phyloP scores from a whole-genome alignment of 2,329 filamentous ascomycete species.

The Trichophyton verrucosum region DNA sequence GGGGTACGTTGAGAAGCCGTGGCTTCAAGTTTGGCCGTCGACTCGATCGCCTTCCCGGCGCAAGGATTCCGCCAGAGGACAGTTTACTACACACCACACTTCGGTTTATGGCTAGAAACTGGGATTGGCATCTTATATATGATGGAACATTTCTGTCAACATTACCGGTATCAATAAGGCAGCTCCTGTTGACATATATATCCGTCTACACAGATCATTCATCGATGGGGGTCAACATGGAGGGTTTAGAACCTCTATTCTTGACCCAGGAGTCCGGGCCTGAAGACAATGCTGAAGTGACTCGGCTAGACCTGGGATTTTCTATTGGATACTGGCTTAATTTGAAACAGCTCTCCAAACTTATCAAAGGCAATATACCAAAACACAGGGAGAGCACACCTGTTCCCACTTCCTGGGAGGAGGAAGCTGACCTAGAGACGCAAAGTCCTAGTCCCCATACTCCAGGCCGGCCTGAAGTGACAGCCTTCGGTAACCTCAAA shows the following conservation, averaged over 20 bases:
- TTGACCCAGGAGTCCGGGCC: constrained; percentile 14
- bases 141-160: constrained; percentile 43
- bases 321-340: constrained; percentile 39
- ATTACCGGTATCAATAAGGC: constrained; percentile 41
- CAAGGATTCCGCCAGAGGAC: constrained; percentile 23
- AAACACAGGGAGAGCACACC: not conserved
- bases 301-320: constrained; percentile 41
- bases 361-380: constrained; percentile 26
- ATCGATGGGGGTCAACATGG: constrained; percentile 27
- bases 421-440: constrained; percentile 12
- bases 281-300: constrained; percentile 32
- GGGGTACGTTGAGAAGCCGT: not conserved
- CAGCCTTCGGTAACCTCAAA: constrained; percentile 42
- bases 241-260: constrained; percentile 42
- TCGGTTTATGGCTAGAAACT: constrained; percentile 44
- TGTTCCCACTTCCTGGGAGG: constrained; percentile 33
- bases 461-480: constrained; percentile 16
- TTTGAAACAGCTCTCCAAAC: constrained; percentile 36
- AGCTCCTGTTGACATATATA: constrained; percentile 45
- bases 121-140: constrained; percentile 45
- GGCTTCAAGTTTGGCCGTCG: not conserved
- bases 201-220: constrained; percentile 36
- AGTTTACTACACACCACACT: constrained; percentile 42
- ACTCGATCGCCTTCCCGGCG: constrained; percentile 28
- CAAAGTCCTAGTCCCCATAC: constrained; percentile 6